phyloP scores from a whole-genome alignment of 2,329 filamentous ascomycete species.

The Penicillium frequentans region DNA sequence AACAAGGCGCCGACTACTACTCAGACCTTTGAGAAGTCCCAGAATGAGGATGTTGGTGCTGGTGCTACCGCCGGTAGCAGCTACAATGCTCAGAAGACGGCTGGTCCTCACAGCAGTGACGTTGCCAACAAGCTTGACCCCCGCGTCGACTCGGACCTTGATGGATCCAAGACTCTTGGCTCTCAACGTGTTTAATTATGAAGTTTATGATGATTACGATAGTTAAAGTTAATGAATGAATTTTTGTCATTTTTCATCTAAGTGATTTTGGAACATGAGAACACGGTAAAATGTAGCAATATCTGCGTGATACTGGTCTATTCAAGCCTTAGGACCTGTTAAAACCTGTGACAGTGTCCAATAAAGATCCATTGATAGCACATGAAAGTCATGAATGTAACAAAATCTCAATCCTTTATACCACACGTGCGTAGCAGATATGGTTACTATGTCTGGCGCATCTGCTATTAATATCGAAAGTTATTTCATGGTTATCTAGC shows the following conservation, averaged over 20 bases:
- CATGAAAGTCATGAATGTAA: no score
- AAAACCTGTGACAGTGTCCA: no score
- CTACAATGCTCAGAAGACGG: conserved; percentile 14
- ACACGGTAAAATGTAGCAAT: no score
- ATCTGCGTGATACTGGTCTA: no score
- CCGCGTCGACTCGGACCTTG: conserved; percentile 22
- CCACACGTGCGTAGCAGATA: no score
- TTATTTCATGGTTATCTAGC: no score
- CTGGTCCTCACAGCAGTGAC: conserved; percentile 17
- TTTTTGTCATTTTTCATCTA: background rate
- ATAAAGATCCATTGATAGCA: no score
- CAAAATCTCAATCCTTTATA: no score
- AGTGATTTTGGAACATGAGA: no score
- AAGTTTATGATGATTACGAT: conserved; percentile 7
- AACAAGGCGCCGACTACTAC: conserved; percentile 16
- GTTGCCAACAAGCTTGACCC: conserved; percentile 19
- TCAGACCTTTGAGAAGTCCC: conserved; percentile 19
- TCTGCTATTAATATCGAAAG: no score
- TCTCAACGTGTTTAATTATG: conserved; percentile 11
- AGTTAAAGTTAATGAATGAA: background rate
- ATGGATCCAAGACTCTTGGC: conserved; percentile 16
- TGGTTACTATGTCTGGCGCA: no score
- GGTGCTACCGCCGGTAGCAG: conserved; percentile 14
- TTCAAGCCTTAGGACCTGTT: no score
- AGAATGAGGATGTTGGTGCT: background rate